phyloP scores from a whole-genome alignment of 176 grass and related monocot species.

The Secale cereale region DNA sequence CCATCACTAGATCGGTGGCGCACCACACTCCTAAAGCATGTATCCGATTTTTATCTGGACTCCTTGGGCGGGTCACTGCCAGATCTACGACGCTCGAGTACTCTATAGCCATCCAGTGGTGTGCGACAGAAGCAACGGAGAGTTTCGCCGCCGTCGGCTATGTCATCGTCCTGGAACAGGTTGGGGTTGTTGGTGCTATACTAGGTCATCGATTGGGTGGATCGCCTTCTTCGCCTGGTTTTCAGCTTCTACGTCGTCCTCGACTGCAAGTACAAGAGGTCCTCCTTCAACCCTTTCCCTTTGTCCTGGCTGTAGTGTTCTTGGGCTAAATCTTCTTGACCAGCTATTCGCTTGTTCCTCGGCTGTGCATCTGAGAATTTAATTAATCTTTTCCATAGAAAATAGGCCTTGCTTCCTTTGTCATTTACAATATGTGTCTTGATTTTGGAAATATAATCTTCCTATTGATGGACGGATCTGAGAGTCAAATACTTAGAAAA shows the following conservation, averaged over 20 bases:
- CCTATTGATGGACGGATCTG: background rate
- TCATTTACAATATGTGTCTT: background rate
- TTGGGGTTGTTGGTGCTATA: constrained; percentile 63
- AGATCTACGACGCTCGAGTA: no score
- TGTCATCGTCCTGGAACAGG: constrained; percentile 76
- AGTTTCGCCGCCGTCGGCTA: background rate
- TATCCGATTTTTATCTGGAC: no score
- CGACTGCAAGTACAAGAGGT: constrained; percentile 88
- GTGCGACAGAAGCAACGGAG: background rate
- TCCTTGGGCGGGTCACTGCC: no score
- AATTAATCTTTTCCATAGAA: no score
- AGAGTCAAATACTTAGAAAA: background rate
- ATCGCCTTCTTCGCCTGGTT: constrained; percentile 88
- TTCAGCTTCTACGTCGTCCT: constrained; percentile 95
- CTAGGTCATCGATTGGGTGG: constrained; percentile 64
- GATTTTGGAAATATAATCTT: background rate
- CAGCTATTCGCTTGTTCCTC: background rate
- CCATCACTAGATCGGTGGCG: no score
- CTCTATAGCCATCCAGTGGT: no score
- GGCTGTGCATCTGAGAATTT: no score
- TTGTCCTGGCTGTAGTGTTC: no score
- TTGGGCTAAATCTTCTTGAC: no score
- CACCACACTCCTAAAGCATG: no score
- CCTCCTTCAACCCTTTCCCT: background rate
- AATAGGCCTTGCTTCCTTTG: no score